phyloP scores from a whole-genome alignment of 208 protist species.

The Trypanosomatidae sp. region DNA sequence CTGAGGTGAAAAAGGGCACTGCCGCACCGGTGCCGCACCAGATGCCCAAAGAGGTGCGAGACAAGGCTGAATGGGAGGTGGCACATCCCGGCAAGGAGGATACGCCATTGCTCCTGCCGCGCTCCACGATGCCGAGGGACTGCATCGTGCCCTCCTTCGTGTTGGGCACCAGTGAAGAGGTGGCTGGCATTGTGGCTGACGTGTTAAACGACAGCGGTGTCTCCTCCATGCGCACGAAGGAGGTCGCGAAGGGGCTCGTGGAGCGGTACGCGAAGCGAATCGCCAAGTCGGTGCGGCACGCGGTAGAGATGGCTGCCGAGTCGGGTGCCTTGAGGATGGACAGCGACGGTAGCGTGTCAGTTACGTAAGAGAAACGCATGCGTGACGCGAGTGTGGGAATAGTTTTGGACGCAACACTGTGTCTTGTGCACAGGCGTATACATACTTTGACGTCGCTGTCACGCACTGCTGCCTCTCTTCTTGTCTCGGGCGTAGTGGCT shows the following conservation, averaged over 20 bases:
- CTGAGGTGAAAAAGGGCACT: neutral
- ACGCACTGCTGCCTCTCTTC: neutral
- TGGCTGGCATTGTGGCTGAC: constrained; percentile 52
- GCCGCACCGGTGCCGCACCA: neutral
- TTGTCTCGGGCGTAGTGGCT: neutral
- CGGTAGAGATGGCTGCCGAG: constrained; percentile 39
- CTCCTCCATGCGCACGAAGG: constrained; percentile 36
- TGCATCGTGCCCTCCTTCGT: constrained; percentile 64
- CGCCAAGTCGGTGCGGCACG: constrained; percentile 52
- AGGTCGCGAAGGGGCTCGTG: constrained; percentile 52
- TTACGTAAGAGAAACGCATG: neutral
- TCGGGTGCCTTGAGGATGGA: constrained; percentile 40
- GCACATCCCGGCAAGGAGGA: constrained; percentile 18
- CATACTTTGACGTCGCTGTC: neutral
- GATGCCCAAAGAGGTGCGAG: neutral
- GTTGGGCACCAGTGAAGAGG: constrained; percentile 48
- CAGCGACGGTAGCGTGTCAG: constrained; percentile 36
- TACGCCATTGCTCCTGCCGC: constrained; percentile 38
- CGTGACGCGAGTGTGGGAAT: neutral
- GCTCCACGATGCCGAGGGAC: constrained; percentile 37
- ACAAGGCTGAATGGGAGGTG: neutral
- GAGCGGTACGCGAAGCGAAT: constrained; percentile 60
- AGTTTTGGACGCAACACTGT: neutral
- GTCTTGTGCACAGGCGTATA: neutral
- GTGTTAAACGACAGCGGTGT: constrained; percentile 35